Evolutionary conservation across 257 asterid genomes (phyloP), one percentile per base, ranked within the genome.

Genomic region (Primulina eburnea): DNA sequence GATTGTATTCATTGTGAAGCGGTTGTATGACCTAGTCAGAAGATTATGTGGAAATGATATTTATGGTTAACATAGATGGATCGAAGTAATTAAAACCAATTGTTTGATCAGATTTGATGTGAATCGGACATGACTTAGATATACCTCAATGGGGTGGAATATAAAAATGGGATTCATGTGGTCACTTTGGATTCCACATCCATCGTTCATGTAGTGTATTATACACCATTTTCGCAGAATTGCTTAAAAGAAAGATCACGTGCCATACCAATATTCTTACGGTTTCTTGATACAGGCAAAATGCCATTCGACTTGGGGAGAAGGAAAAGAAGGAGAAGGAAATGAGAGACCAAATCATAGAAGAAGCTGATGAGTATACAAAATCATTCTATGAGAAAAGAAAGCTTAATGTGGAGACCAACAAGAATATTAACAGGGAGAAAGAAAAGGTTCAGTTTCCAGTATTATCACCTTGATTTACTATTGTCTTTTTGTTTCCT

Each of bases 301-400:
- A 93, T 73, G 78, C 95, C 43, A 90, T 89, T 75, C 85, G 96
- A 29, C 95, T 90, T 60, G 99, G 89, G 83, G 99, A 90, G 91
- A 93, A 93, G 84, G 99, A 93, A 84, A 90, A 87, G 85, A 73
- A 28, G 82, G 99, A 93, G 80, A 90, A 89, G 72, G 91, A 87
- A 77, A 38, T 80, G 82, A 85, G 97, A 52, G 85, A 64, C 92
- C 92, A 83, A 83, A 93, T 93, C 78, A 68, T 89, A 69, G 92
- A 81, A 73, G 97, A 93, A 78, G 99, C 92, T 60, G 96, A 93
- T 67, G 92, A 73, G 72, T 93, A 66, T 63, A 89, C 86, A 82
- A 78, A 72, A 75, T 88, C 92, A 52, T 93, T 93, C 75, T 83
- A 89, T 55, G 99, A 89, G 84, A 90, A 90, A 85, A 82, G 92